Evolutionary conservation across 192 early-diverging fungal genomes (phyloP), one percentile per base, ranked within the genome.

Genomic region (Glomus cerebriforme): DNA sequence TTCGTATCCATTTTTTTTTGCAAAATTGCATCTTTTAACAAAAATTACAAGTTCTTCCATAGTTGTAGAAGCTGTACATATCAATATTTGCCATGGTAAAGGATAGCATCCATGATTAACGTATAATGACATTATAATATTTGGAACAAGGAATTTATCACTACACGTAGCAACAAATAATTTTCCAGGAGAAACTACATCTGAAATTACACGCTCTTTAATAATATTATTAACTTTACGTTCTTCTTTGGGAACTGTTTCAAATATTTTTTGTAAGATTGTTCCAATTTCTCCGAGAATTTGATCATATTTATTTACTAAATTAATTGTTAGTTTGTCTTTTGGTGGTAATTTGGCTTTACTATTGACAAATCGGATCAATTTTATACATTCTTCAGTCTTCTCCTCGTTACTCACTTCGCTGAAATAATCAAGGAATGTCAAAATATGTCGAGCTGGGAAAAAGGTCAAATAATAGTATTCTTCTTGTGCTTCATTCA

Each of bases 381-480:
- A 39, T 17, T 24, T 76, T 60, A 35, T 13, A 35, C 79, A 80
- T 24, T 45, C 34, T 34, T 47, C 34, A 9, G 47, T 29, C 15
- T 74, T 75, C 19, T 31, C 62, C 27, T 29, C 7, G 2, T 74
- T 22, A 47, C 58, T 58, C 0, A 2, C 3, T 19, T 79, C 26
- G 2, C 26, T 76, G 31, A 77, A 80, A 69, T 76, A 75, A 66
- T 80, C 79, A 59, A 34, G 59, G 27, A 80, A 74, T 54, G 65
- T 27, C 15, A 74, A 29, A 49, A 80, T 74, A 67, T 80, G 79
- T n/a, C 79, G 35, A 24, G 49, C 79, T 3, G 75, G 43, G 24
- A 54, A 80, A 19, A 76, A 80, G n/a, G 73, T 80, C 17, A 80
- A 59, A 62, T 75, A 80, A 77, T 80, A 80, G 35, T 69, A 27